A percentile compares a stretch with the other conserved stretches of the same genome.
Evolutionary conservation across 768 basidiomycete genomes (phyloP).

Genomic region (Phylloporus sp.): DNA sequence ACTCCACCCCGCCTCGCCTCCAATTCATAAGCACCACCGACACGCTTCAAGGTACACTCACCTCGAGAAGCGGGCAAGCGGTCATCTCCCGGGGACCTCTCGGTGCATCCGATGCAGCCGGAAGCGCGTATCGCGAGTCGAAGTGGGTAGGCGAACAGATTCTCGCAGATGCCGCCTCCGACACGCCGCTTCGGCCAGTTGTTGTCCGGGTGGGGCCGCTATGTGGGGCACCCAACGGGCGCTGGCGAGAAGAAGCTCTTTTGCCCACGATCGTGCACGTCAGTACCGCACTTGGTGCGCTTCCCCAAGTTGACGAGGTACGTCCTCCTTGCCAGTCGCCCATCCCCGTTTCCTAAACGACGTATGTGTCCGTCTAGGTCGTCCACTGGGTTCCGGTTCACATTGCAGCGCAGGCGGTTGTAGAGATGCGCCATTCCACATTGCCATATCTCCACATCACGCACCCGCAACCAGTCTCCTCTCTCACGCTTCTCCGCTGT

Average conservation of each 20-base stretch:
- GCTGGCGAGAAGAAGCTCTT: slow-evolving; percentile 37
- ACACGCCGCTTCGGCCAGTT: slow-evolving; percentile 22
- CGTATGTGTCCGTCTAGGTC: slow-evolving; percentile 1
- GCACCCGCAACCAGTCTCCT: slow-evolving; percentile 4
- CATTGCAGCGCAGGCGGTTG: slow-evolving; percentile 12
- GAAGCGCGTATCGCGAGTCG: slow-evolving; percentile 12
- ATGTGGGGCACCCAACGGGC: slow-evolving; percentile 32
- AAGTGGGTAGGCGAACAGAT: slow-evolving; percentile 26
- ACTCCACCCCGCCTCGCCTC: slow-evolving; percentile 26
- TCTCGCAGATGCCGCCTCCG: slow-evolving; percentile 13
- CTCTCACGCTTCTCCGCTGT: background rate
- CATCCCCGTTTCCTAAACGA: background rate
- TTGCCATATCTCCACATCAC: slow-evolving; percentile 6
- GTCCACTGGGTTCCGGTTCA: slow-evolving; percentile 14
- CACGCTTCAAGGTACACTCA: background rate
- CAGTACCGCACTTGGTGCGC: slow-evolving; percentile 6
- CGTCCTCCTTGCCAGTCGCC: background rate
- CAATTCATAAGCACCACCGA: slow-evolving; percentile 32
- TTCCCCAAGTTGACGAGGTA: slow-evolving; percentile 19
- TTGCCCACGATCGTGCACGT: slow-evolving; percentile 32
- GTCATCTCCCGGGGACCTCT: background rate
- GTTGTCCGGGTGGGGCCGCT: slow-evolving; percentile 38
- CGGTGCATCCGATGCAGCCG: slow-evolving; percentile 9
- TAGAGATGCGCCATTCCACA: slow-evolving; percentile 12
- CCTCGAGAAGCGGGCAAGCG: background rate